These are phyloP conservation scores for Helicostylum pulchrum DNA, from an alignment of 192 early-diverging fungal species.

Conservation along the genomic window DNA sequence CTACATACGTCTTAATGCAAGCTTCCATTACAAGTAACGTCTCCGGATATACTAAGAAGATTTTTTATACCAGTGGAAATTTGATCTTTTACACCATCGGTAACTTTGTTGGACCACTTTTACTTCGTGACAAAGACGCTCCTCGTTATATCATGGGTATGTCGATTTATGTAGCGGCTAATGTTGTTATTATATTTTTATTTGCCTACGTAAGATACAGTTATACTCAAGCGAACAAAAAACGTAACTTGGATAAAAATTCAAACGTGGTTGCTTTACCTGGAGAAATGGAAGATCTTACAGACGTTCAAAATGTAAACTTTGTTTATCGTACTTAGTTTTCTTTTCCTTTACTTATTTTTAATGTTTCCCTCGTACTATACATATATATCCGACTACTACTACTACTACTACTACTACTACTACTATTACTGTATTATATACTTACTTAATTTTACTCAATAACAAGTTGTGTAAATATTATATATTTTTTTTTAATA, in stretches of 20 bases:
- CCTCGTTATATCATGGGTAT: slow-evolving; percentile 18
- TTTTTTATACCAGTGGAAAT: slow-evolving; percentile 4
- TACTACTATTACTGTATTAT: too few relatives aligned
- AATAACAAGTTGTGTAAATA: too few relatives aligned
- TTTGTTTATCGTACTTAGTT: slow-evolving; percentile 4
- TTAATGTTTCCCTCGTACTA: not conserved
- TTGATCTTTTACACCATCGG: slow-evolving; percentile 22
- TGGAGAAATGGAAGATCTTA: slow-evolving; percentile 7
- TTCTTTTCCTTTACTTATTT: not conserved
- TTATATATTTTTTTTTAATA: too few relatives aligned
- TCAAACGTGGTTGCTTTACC: not conserved
- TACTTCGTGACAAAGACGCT: slow-evolving; percentile 10
- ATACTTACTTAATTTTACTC: too few relatives aligned
- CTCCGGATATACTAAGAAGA: slow-evolving; percentile 15
- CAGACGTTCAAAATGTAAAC: slow-evolving; percentile 12
- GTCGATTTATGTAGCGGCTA: slow-evolving; percentile 4
- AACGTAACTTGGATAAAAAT: slow-evolving; percentile 2
- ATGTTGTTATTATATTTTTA: not conserved
- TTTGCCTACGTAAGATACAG: slow-evolving; percentile 1
- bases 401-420: too few relatives aligned
- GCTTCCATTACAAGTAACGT: slow-evolving; percentile 5
- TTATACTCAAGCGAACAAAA: not conserved
- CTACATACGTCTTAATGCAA: slow-evolving; percentile 2
- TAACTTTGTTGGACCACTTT: slow-evolving; percentile 14
- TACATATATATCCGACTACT: too few relatives aligned